These are phyloP conservation scores for Phytopythium helicoides DNA, from an alignment of 352 stramenopile genomes.

Conservation along the genomic window DNA sequence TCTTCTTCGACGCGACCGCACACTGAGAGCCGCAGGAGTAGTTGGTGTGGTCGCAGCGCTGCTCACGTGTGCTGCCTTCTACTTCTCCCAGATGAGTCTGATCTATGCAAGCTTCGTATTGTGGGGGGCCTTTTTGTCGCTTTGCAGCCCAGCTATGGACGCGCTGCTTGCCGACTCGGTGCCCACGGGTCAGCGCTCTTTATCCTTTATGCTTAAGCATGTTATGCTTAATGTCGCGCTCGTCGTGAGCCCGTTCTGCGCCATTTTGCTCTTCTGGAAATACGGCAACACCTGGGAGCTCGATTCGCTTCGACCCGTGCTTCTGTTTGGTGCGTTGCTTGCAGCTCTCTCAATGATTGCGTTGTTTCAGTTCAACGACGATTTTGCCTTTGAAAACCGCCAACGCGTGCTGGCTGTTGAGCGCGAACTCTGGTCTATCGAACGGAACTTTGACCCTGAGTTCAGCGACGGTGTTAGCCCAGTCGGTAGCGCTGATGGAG, in stretches of 20 bases:
- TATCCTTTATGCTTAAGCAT: slow-evolving; percentile 78
- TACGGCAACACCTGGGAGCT: slow-evolving; percentile 81
- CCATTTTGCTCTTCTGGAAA: slow-evolving; percentile 63
- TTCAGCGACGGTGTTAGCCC: slow-evolving; percentile 28
- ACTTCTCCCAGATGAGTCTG: slow-evolving; percentile 35
- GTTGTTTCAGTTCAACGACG: slow-evolving; percentile 82
- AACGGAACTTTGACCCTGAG: slow-evolving; percentile 58
- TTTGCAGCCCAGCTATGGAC: slow-evolving; percentile 73
- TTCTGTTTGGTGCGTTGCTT: slow-evolving; percentile 65
- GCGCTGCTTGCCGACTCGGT: slow-evolving; percentile 87
- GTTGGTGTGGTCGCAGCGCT: slow-evolving; percentile 38
- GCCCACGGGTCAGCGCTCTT: slow-evolving; percentile 53
- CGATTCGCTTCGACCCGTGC: slow-evolving; percentile 49
- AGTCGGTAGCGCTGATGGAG: slow-evolving; percentile 8
- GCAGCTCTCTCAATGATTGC: slow-evolving; percentile 52
- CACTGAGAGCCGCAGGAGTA: slow-evolving; percentile 34
- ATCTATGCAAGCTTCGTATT: slow-evolving; percentile 68
- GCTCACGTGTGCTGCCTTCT: slow-evolving; percentile 41
- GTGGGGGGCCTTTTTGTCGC: slow-evolving; percentile 78
- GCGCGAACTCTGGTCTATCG: slow-evolving; percentile 61
- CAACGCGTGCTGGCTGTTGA: slow-evolving; percentile 51
- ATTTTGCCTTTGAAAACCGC: slow-evolving; percentile 68
- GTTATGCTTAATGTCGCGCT: slow-evolving; percentile 51
- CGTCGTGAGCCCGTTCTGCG: slow-evolving; percentile 50
- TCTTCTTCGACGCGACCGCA: slow-evolving; percentile 44